phyloP scores from a whole-genome alignment of 1,284 basidiomycete species.

The Cryptococcus hybrid region DNA sequence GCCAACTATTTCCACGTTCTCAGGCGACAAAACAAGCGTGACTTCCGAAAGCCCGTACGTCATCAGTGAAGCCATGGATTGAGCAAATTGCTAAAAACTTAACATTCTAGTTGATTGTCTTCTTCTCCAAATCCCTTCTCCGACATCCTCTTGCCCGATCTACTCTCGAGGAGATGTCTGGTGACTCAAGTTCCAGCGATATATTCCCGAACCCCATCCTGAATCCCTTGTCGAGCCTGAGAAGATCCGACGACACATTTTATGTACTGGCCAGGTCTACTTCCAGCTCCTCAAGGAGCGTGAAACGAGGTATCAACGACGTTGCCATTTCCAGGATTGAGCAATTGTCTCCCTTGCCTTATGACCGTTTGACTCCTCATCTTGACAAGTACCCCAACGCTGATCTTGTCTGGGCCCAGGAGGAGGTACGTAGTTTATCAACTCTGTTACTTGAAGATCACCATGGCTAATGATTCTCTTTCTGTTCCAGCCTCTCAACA shows the following conservation, averaged over 20 bases:
- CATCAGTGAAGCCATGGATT: constrained; percentile 16
- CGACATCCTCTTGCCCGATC: constrained; percentile 92
- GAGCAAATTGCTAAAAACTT: too few species aligned
- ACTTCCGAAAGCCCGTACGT: constrained; percentile 86
- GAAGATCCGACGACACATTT: constrained; percentile 85
- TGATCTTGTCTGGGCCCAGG: constrained; percentile 81
- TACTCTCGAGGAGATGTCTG: constrained; percentile 79
- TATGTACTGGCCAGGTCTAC: constrained; percentile 93
- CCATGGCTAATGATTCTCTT: background rate
- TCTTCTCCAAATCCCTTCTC: constrained; percentile 95
- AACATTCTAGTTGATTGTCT: constrained; percentile 67
- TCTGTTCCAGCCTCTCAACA: constrained; percentile 71
- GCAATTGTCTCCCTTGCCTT: constrained; percentile 94
- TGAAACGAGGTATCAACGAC: constrained; percentile 84
- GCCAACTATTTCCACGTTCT: constrained; percentile 96
- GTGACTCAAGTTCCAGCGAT: constrained; percentile 88
- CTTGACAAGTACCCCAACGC: constrained; percentile 96
- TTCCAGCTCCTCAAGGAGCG: constrained; percentile 83
- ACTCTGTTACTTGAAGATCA: too few species aligned
- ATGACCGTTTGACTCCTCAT: constrained; percentile 87
- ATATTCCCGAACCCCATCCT: constrained; percentile 79
- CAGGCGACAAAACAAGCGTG: constrained; percentile 90
- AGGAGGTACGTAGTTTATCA: constrained; percentile 52
- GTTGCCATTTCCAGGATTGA: constrained; percentile 93
- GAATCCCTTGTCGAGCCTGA: constrained; percentile 71